Percentiles rank a stretch among this genome's conserved stretches.
phyloP scores from a whole-genome alignment of 1,139 yeast species.

The Sugiyamaella neomexicana region DNA sequence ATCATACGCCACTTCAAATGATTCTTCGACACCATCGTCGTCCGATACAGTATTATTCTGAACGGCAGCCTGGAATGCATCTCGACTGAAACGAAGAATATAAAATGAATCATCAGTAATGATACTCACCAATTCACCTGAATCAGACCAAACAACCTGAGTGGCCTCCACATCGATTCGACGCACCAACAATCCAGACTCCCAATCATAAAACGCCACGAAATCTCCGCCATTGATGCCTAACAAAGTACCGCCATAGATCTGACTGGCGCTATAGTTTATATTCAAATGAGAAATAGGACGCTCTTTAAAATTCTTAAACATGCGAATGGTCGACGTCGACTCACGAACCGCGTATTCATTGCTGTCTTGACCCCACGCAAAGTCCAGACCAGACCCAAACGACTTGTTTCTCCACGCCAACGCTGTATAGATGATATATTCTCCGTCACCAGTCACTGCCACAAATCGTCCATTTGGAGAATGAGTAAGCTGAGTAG shows the following conservation, averaged over 20 bases:
- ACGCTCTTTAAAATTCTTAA: slow-evolving; percentile 81
- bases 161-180: slow-evolving; percentile 69
- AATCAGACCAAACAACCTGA: slow-evolving; percentile 89
- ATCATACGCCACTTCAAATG: slow-evolving; percentile 78
- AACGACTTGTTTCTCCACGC: slow-evolving; percentile 98
- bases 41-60: slow-evolving; percentile 54
- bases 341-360: slow-evolving; percentile 82
- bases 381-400: slow-evolving; percentile 88
- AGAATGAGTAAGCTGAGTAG: slow-evolving; percentile 82
- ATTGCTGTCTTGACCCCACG: slow-evolving; percentile 91
- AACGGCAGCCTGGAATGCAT: slow-evolving; percentile 62
- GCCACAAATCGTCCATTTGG: slow-evolving; percentile 98
- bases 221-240: slow-evolving; percentile 64
- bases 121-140: slow-evolving; percentile 84
- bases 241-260: slow-evolving; percentile 82
- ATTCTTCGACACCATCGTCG: slow-evolving; percentile 84
- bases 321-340: slow-evolving; percentile 63
- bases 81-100: slow-evolving; percentile 71
- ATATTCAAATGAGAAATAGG: slow-evolving; percentile 56
- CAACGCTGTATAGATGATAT: slow-evolving; percentile 90
- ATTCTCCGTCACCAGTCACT: slow-evolving; percentile 97
- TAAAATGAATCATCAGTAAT: slow-evolving; percentile 77
- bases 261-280: slow-evolving; percentile 71
- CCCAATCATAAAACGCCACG: slow-evolving; percentile 81
- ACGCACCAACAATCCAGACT: slow-evolving; percentile 75